These are phyloP conservation scores for Geotrichum candidum DNA, from an alignment of 1,139 yeast species.

Conservation along the genomic window DNA sequence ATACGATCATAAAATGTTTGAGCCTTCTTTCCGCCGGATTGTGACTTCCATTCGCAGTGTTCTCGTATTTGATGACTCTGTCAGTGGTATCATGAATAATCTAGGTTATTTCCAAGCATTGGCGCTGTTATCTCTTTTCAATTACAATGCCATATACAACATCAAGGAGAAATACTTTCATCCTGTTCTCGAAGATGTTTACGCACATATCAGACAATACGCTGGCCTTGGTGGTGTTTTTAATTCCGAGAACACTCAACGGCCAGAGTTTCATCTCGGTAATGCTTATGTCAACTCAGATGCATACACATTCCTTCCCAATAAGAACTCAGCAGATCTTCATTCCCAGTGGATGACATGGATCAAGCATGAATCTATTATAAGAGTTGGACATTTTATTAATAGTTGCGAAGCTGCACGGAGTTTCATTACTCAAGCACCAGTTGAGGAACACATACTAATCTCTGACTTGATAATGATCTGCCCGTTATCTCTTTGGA, in stretches of 20 bases:
- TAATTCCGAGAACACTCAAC: neutral
- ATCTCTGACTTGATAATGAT: slow-evolving; percentile 33
- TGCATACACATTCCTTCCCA: slow-evolving; percentile 2
- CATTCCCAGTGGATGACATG: slow-evolving; percentile 33
- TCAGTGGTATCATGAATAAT: slow-evolving; percentile 18
- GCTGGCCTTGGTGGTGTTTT: slow-evolving; percentile 4
- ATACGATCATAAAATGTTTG: neutral
- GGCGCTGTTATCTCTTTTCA: slow-evolving; percentile 2
- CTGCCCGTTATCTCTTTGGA: slow-evolving; percentile 31
- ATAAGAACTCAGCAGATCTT: neutral
- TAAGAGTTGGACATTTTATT: slow-evolving; percentile 29
- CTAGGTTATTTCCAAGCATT: slow-evolving; percentile 4
- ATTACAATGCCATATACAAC: neutral
- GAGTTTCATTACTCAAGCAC: slow-evolving; percentile 21
- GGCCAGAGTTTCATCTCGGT: neutral
- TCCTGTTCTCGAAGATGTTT: neutral
- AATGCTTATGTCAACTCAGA: slow-evolving; percentile 7
- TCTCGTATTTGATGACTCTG: slow-evolving; percentile 20
- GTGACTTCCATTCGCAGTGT: slow-evolving; percentile 6
- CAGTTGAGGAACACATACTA: slow-evolving; percentile 22
- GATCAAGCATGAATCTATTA: slow-evolving; percentile 31
- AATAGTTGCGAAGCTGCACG: slow-evolving; percentile 26
- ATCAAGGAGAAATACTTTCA: neutral
- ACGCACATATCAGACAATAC: neutral
- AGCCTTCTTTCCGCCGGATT: neutral